Evolutionary conservation across 225 moss, liverwort and hornwort genomes (phyloP).

Genomic region (Bryum argenteum): DNA sequence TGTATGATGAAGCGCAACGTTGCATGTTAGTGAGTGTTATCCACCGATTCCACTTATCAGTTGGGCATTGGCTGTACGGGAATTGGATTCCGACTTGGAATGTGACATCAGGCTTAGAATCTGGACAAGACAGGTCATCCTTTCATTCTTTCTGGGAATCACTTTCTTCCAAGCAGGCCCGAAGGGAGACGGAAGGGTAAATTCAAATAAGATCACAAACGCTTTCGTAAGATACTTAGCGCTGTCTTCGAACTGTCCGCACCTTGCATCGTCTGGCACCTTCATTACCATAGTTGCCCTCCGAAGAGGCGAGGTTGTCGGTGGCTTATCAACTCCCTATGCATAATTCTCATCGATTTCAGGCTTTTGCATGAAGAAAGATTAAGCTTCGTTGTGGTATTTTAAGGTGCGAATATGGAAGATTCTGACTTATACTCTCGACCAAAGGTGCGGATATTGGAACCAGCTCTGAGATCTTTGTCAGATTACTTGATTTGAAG

Average conservation of each 20-base stretch:
- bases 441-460: no score
- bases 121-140: not conserved
- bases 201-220: not conserved
- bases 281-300: not conserved
- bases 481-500: no score
- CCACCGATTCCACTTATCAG: no score
- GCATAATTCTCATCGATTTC: not conserved
- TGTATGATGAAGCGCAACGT: no score
- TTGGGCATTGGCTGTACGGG: no score
- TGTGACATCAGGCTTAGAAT: no score
- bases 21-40: no score
- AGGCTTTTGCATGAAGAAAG: not conserved
- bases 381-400: not conserved
- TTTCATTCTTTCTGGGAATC: no score
- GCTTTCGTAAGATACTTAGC: conserved; percentile 22
- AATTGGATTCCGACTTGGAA: no score
- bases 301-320: not conserved
- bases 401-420: not conserved
- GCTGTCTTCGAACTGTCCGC: conserved; percentile 9
- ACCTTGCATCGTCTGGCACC: conserved; percentile 17
- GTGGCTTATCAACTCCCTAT: not conserved
- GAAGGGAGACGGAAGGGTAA: not conserved
- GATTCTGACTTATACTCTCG: no score
- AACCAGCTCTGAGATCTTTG: no score
- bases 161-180: not conserved